Conservation (phyloP, 129 eudicot species). For the Kitagawia praeruptora region DNA sequence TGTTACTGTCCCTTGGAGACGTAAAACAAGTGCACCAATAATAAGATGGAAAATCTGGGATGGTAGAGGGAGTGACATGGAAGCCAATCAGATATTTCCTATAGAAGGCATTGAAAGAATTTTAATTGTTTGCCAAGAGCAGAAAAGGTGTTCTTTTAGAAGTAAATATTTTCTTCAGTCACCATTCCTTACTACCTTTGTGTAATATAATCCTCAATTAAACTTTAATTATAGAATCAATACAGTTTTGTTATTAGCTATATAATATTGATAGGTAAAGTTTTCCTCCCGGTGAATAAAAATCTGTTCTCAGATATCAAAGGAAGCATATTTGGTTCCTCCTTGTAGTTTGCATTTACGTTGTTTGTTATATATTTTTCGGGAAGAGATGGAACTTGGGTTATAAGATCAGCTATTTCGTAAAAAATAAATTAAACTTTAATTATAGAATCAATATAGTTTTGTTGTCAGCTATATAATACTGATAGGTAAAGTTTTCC, state of each 20-base stretch:
- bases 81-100: not conserved
- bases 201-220: not conserved
- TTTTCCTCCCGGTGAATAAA: not conserved
- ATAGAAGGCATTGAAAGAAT: not conserved
- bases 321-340: not conserved
- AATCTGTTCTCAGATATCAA: not conserved
- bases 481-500: not conserved
- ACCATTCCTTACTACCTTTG: not conserved
- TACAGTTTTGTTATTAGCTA: not conserved
- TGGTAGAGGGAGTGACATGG: not conserved
- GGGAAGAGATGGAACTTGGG: not conserved
- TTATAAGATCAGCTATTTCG: not conserved
- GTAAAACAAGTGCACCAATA: not conserved
- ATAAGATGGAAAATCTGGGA: not conserved
- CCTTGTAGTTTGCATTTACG: not conserved
- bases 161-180: not conserved
- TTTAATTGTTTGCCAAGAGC: not conserved
- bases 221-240: not conserved
- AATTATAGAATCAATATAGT: not conserved
- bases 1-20: not conserved
- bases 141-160: not conserved
- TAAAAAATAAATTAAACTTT: not conserved
- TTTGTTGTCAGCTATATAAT: not conserved
- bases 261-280: not conserved
- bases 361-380: not conserved